These are phyloP conservation scores for Trifolium subterraneum DNA, from an alignment of 306 rosid species.

Conservation along the genomic window DNA sequence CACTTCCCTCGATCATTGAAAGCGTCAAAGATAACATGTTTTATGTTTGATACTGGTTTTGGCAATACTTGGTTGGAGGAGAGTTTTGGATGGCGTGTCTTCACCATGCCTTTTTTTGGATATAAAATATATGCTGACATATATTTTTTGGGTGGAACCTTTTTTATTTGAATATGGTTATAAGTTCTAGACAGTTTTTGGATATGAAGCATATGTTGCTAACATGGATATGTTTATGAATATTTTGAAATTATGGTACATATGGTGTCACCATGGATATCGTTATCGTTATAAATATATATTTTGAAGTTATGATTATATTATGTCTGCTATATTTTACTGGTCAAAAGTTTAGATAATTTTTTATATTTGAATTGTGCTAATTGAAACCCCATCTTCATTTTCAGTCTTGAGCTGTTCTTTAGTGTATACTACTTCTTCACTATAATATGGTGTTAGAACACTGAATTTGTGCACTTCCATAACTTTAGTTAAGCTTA, in stretches of 20 bases:
- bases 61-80: not conserved
- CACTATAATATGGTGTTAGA: no score
- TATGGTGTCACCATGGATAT: not conserved
- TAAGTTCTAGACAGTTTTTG: not conserved
- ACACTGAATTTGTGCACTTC: no score
- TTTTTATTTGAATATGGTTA: not conserved
- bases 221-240: not conserved
- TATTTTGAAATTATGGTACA: not conserved
- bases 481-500: no score
- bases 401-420: no score
- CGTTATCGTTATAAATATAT: not conserved
- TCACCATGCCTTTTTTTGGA: not conserved
- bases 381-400: no score
- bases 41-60: constrained; percentile 37
- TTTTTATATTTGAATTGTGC: no score
- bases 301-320: not conserved
- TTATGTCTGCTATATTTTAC: not conserved
- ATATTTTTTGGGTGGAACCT: not conserved
- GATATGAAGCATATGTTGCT: not conserved
- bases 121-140: not conserved
- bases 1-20: constrained; percentile 3
- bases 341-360: no score
- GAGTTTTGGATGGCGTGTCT: no score
- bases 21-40: constrained; percentile 50
- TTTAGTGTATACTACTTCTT: no score